Evolutionary conservation across 1,284 basidiomycete species (phyloP).

Genomic region (Papiliotrema flavescens): DNA sequence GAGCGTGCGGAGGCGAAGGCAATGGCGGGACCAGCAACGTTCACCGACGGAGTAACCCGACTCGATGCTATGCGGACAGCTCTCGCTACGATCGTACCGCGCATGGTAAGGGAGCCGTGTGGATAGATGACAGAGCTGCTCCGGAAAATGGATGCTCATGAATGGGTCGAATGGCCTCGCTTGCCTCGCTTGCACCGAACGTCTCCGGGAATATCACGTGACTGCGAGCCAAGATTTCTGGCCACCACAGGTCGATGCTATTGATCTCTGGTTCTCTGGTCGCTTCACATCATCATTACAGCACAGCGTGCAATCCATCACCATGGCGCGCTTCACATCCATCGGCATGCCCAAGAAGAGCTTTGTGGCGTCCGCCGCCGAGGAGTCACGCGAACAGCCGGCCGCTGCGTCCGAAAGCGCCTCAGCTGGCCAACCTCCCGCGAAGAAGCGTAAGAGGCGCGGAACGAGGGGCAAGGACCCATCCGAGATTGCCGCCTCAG

Average conservation of each 20-base stretch:
- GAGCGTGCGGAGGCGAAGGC: not conserved
- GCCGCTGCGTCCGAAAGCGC: not conserved
- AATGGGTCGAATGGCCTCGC: not conserved
- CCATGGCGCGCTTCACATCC: conserved; percentile 50
- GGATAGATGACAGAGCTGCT: not conserved
- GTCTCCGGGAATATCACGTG: not conserved
- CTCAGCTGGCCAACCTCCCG: conserved; percentile 3
- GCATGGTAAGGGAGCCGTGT: not conserved
- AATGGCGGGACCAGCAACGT: not conserved
- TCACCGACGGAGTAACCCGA: not conserved
- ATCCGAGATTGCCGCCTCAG: not conserved
- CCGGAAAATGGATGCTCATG: not conserved
- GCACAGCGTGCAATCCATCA: not conserved
- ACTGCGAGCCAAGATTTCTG: not conserved
- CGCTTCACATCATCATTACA: not conserved
- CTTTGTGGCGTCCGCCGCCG: conserved; percentile 44
- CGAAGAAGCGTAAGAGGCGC: conserved; percentile 18
- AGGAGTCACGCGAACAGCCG: conserved; percentile 35
- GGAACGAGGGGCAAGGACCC: conserved; percentile 6
- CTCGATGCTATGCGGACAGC: not conserved
- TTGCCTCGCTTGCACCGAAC: not conserved
- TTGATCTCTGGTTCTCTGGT: not conserved
- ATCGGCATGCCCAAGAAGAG: conserved; percentile 47
- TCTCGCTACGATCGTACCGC: not conserved
- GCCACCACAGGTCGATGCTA: not conserved